Conservation (phyloP, 768 basidiomycete genomes). For the Leccinum olivaceopallidum region DNA sequence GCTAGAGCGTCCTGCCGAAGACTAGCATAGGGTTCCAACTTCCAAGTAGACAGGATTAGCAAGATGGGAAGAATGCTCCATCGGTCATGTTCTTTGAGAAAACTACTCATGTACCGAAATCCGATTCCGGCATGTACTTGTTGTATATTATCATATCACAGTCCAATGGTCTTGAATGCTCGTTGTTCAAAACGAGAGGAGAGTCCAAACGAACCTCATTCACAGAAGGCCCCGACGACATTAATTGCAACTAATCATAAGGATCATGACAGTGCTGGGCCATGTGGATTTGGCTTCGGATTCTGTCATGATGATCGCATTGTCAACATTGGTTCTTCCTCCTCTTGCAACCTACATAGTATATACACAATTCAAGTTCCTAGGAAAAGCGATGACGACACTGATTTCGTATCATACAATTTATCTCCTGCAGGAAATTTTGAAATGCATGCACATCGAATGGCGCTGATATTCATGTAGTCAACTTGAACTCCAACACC, state of each 20-base stretch:
- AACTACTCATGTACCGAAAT: constrained; percentile 51
- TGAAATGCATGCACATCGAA: too few relatives aligned
- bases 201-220: not conserved
- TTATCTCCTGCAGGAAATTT: too few relatives aligned
- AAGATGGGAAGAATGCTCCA: constrained; percentile 82
- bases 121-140: constrained; percentile 90
- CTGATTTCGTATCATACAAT: too few relatives aligned
- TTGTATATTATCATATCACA: constrained; percentile 86
- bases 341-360: too few relatives aligned
- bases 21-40: constrained; percentile 42
- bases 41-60: constrained; percentile 69
- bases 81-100: constrained; percentile 81
- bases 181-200: not conserved
- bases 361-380: too few relatives aligned
- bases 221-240: not conserved
- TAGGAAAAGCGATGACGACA: too few relatives aligned
- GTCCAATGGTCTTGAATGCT: not conserved
- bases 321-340: too few relatives aligned
- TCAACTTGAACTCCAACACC: too few relatives aligned
- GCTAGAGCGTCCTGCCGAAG: constrained; percentile 69
- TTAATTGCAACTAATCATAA: not conserved
- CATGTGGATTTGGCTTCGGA: too few relatives aligned
- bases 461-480: too few relatives aligned
- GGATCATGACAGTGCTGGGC: too few relatives aligned
- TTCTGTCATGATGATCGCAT: too few relatives aligned